Evolutionary conservation across 2,329 filamentous ascomycete genomes (phyloP), one percentile per base, ranked within the genome.

Genomic region (Fusarium setosum): DNA sequence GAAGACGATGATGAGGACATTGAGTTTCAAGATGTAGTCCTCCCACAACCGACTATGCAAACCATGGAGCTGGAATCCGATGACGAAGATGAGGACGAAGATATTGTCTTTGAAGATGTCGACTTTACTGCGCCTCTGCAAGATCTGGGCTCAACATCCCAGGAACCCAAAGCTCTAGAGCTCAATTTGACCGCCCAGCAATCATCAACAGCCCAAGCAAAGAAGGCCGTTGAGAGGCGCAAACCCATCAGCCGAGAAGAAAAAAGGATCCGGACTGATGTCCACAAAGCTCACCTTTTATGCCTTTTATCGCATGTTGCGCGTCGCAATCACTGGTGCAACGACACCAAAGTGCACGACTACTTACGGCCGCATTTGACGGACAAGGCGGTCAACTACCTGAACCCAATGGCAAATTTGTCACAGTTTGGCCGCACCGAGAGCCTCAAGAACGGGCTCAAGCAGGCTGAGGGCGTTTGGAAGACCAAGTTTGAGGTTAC

Each of bases 201-300:
- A 65, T 70, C 76, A 3, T 75, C 77, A 3, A 68, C 70, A 38
- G 68, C 74, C 20, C 54, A 74, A 47, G 37, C 65, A 40, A 78
- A 76, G 47, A 74, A 72, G 35, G 62, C 63, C 2, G 71, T 63
- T 0, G 80, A 83, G 21, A 79, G 83, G 44, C 82, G 83, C 49
- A 88, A 84, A 69, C 82, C 84, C 3, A 77, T 88, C 4, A 86
- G 77, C 21, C 85, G 81, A 63, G 82, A 82, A 18, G 87, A 90
- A 68, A 85, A 81, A 62, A 77, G 79, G 40, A 79, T 75, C 13
- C 88, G 94, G 18, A 75, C 96, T 26, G 86, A 93, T 50, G 84
- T 94, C n/a, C 96, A 99, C 77, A 97, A 95, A 77, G 83, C 89
- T 62, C 94, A 99, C 78, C 67, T 98, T 1, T 80, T 97, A 13